A percentile compares a stretch with the other conserved stretches of the same genome.
phyloP scores from a whole-genome alignment of 768 basidiomycete genomes.

The Cyclocybe aegerita region DNA sequence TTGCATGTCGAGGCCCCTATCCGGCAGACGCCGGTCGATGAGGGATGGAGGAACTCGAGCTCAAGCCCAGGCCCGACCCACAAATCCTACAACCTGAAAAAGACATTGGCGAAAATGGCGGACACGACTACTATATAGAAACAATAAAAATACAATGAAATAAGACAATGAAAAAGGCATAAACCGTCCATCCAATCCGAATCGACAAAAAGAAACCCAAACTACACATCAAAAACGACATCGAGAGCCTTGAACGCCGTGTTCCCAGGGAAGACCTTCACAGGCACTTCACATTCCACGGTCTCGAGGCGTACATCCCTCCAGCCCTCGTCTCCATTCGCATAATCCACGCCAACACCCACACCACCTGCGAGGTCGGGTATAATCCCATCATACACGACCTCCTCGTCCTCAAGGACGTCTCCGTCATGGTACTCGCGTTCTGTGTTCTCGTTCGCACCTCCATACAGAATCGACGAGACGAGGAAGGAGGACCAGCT shows the following conservation, averaged over 20 bases:
- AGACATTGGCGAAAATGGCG: no score
- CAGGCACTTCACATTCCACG: slow-evolving; percentile 92
- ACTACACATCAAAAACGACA: slow-evolving; percentile 72
- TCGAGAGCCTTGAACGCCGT: slow-evolving; percentile 81
- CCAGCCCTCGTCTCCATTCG: slow-evolving; percentile 62
- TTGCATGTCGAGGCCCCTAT: no score
- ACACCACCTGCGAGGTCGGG: slow-evolving; percentile 47
- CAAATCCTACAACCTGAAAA: no score
- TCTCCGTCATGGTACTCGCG: slow-evolving; percentile 62
- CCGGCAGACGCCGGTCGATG: no score
- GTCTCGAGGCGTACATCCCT: slow-evolving; percentile 71
- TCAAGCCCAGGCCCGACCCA: no score
- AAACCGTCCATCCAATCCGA: not conserved
- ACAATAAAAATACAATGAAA: not conserved
- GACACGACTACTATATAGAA: not conserved
- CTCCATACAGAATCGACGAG: slow-evolving; percentile 28
- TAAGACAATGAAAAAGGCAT: not conserved
- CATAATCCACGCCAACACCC: slow-evolving; percentile 48
- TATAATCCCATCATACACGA: slow-evolving; percentile 49
- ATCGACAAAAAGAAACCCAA: no score
- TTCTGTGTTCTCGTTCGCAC: slow-evolving; percentile 33
- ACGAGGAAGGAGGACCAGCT: slow-evolving; percentile 42
- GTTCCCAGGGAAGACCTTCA: slow-evolving; percentile 87
- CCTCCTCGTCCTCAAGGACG: slow-evolving; percentile 32
- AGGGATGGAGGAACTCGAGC: no score